Base-by-base conservation (phyloP, 73 alveolate species). In the Paramecium biaurelia region DNA sequence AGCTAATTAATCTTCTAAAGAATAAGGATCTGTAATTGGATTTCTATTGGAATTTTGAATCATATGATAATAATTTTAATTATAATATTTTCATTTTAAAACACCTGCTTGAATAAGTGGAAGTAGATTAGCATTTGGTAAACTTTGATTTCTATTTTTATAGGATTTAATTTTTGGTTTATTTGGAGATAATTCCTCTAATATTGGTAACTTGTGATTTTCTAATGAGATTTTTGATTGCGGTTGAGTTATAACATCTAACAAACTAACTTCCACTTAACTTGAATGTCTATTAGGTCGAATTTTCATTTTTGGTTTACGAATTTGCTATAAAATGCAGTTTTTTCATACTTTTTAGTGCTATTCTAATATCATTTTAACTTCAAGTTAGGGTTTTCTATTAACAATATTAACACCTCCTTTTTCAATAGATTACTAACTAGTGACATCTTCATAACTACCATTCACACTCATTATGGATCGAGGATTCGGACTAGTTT, bases 1-100 rank as follows among this genome's bases (percentile, higher is more conserved):
- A 9, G 94, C 94, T 32, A 89, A 67, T 38, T 57, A 32, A 68
- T 89, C 94, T 26, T 89, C 94, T 14, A 89, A 26, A 5, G 79
- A 63, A 49, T 89, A 79, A 11, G 90, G 90, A 42, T 79, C 90
- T 24, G 76, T 43, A 0, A 79, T 79, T 21, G 90, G 90, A 45
- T 79, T 79, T 45, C 90, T 72, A 35, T 23, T 34, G 21, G 38
- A 34, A 35, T 72, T 72, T 18, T 72, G 58, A 20, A 72, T 72
- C 86, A 35, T 72, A 12, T 70, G n/a, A 20, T 72, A 63, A 63
- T 63, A 53, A 63, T 63, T 23, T 26, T 26, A 63, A 63, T 63
- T 26, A 26, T 32, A 63, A 63, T 63, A 63, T 63, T n/a, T 58
- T 63, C 84, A 63, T 63, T 63, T 63, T 26, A 26, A 58, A 14